These are phyloP conservation scores for Saksenaea oblongispora DNA, from an alignment of 371 early-diverging fungal genomes.

Conservation along the genomic window DNA sequence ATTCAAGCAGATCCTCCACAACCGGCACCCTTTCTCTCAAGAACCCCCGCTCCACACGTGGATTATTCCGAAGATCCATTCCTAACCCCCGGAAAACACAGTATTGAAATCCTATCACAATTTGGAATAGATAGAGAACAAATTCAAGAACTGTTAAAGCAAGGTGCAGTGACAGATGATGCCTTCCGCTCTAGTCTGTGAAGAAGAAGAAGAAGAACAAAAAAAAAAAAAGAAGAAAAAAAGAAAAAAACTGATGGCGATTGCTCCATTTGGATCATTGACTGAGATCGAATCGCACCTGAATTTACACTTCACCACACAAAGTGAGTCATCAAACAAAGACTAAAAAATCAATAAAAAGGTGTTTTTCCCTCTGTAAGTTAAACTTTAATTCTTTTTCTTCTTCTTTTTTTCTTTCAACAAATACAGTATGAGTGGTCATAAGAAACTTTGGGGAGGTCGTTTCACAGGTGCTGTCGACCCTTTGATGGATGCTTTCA, in stretches of 20 bases:
- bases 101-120: constrained; percentile 52
- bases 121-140: constrained; percentile 43
- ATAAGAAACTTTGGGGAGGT: constrained; percentile 81
- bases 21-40: constrained; percentile 62
- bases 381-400: neutral
- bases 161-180: neutral
- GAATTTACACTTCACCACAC: neutral
- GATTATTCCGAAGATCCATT: constrained; percentile 30
- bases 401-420: constrained; percentile 1
- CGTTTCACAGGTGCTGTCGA: constrained; percentile 89
- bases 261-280: neutral
- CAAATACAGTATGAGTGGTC: constrained; percentile 16
- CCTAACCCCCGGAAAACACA: constrained; percentile 57
- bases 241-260: too few relatives aligned
- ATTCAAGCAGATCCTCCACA: constrained; percentile 48
- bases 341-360: constrained; percentile 1
- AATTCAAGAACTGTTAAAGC: neutral
- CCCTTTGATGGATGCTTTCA: constrained; percentile 95
- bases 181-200: neutral
- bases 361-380: neutral
- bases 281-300: neutral
- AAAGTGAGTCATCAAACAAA: constrained; percentile 15
- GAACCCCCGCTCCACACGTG: constrained; percentile 52
- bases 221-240: too few relatives aligned
- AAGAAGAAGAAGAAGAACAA: neutral